Evolutionary conservation across 495 filamentous ascomycete species (phyloP).

Genomic region (Ascodesmis nigricans): DNA sequence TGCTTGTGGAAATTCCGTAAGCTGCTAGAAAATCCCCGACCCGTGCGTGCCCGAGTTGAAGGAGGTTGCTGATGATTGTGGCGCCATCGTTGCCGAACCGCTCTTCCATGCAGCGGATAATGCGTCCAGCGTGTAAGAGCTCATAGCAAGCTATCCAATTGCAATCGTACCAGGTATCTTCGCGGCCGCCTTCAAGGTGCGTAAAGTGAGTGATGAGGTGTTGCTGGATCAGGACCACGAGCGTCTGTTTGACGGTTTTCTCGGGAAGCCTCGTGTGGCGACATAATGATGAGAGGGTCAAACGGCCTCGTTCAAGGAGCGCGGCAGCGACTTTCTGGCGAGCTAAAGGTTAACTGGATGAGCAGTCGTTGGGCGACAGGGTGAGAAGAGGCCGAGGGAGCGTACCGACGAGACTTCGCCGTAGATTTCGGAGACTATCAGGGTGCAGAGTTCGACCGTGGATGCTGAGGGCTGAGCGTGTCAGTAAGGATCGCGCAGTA

Average conservation of each 20-base stretch:
- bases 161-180: slow-evolving; percentile 47
- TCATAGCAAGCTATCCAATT: slow-evolving; percentile 43
- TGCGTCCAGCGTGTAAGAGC: slow-evolving; percentile 57
- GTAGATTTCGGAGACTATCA: slow-evolving; percentile 71
- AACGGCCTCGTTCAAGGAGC: slow-evolving; percentile 54
- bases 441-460: slow-evolving; percentile 58
- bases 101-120: slow-evolving; percentile 48
- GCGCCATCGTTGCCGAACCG: slow-evolving; percentile 42
- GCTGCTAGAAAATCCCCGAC: slow-evolving; percentile 38
- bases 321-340: slow-evolving; percentile 42
- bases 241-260: slow-evolving; percentile 49
- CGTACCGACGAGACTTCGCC: slow-evolving; percentile 79
- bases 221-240: slow-evolving; percentile 69
- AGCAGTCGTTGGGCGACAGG: slow-evolving; percentile 2
- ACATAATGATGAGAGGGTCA: slow-evolving; percentile 41
- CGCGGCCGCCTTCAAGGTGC: slow-evolving; percentile 32
- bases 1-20: slow-evolving; percentile 14
- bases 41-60: slow-evolving; percentile 54
- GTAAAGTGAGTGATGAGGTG: slow-evolving; percentile 60
- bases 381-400: slow-evolving; percentile 7
- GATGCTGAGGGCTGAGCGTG: slow-evolving; percentile 23
- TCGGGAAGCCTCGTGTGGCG: slow-evolving; percentile 44
- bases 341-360: slow-evolving; percentile 22
- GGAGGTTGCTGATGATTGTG: slow-evolving; percentile 46
- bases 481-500: too few species aligned